phyloP scores from a whole-genome alignment of 169 alveolate species.

The Eimeria tenella region DNA sequence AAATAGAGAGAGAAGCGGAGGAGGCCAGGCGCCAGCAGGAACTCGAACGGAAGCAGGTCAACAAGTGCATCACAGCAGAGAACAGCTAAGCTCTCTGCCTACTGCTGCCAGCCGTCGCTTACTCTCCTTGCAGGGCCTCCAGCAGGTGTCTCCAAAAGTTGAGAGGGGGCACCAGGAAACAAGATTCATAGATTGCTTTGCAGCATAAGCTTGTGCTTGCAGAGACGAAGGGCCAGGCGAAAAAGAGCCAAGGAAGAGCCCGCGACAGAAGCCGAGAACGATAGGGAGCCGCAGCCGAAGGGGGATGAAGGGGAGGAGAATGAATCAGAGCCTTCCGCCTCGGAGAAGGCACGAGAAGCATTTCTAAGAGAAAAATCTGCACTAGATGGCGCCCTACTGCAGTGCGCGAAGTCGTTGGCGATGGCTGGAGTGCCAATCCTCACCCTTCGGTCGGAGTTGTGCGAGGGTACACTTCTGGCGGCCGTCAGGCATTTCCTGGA shows the following conservation, averaged over 20 bases:
- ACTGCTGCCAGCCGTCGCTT: neutral
- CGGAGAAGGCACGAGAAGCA: slow-evolving; percentile 30
- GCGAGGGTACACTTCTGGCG: slow-evolving; percentile 35
- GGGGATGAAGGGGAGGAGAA: neutral
- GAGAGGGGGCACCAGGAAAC: too few relatives aligned
- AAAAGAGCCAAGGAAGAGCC: neutral
- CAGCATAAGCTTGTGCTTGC: neutral
- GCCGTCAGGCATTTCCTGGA: slow-evolving; percentile 33
- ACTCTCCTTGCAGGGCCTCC: too few relatives aligned
- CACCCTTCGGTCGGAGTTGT: slow-evolving; percentile 61
- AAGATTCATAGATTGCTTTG: too few relatives aligned
- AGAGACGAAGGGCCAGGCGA: slow-evolving; percentile 25
- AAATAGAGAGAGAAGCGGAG: slow-evolving; percentile 27
- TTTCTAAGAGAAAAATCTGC: slow-evolving; percentile 21
- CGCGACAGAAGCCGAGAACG: slow-evolving; percentile 27
- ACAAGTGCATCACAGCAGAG: neutral
- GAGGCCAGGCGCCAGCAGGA: neutral
- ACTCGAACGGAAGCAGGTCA: slow-evolving; percentile 10
- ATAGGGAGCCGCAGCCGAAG: neutral
- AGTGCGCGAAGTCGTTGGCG: slow-evolving; percentile 57
- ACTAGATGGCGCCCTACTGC: slow-evolving; percentile 26
- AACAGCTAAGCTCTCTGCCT: neutral
- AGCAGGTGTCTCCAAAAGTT: too few relatives aligned
- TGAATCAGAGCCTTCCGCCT: slow-evolving; percentile 11
- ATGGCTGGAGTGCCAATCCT: slow-evolving; percentile 56